These are phyloP conservation scores for Mycena albidolilacea DNA, from an alignment of 768 basidiomycete species.

Conservation along the genomic window DNA sequence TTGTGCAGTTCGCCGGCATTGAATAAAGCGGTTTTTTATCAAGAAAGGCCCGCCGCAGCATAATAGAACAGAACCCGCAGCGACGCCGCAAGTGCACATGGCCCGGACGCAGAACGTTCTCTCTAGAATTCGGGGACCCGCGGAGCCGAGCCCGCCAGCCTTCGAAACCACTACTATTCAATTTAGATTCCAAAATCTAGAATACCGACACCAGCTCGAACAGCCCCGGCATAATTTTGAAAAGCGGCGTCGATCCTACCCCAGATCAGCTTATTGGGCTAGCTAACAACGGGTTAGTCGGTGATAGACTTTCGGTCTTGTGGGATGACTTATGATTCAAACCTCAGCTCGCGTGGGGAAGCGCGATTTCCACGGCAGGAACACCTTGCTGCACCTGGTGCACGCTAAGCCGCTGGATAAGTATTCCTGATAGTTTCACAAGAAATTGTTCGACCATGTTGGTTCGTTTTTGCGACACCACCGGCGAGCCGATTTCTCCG, in stretches of 20 bases:
- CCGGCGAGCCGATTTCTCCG: too few species aligned
- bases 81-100: slow-evolving; percentile 1
- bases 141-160: slow-evolving; percentile 13
- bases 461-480: too few species aligned
- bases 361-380: neutral
- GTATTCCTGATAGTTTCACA: too few species aligned
- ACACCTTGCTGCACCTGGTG: too few species aligned
- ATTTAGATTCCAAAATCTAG: neutral
- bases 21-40: slow-evolving; percentile 3
- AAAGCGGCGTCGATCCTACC: slow-evolving; percentile 15
- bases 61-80: slow-evolving; percentile 10
- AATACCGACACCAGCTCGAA: neutral
- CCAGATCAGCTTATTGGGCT: neutral
- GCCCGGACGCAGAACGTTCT: neutral
- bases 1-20: neutral
- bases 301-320: neutral
- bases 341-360: neutral
- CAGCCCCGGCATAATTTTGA: neutral
- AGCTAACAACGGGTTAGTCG: neutral
- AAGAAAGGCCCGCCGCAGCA: neutral
- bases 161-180: neutral
- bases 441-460: too few species aligned
- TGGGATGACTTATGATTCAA: neutral
- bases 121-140: slow-evolving; percentile 3
- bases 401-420: too few species aligned